Conservation (phyloP, 306 rosid species). For the Albizia julibrissin region DNA sequence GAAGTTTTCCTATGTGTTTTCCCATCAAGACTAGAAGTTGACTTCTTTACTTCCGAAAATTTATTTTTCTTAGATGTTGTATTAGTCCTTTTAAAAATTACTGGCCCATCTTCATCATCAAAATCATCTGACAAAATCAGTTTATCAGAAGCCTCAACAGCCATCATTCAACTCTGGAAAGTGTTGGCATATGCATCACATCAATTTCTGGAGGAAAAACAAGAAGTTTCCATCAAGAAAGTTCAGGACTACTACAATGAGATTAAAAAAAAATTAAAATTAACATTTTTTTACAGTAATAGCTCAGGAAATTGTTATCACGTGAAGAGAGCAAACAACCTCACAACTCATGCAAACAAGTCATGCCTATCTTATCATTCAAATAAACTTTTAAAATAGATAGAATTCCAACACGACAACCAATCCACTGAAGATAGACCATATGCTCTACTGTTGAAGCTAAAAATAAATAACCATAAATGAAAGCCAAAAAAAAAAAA, state of each 20-base stretch:
- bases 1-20: constrained; percentile 32
- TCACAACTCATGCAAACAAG: constrained; percentile 3
- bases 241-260: background rate
- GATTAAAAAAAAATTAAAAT: constrained; percentile 1
- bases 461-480: background rate
- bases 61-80: constrained; percentile 41
- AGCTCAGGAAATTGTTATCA: constrained; percentile 16
- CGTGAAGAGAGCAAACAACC: constrained; percentile 14
- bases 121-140: constrained; percentile 19
- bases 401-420: background rate
- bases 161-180: constrained; percentile 41
- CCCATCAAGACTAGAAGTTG: constrained; percentile 36
- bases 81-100: constrained; percentile 33
- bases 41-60: constrained; percentile 38
- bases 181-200: constrained; percentile 38
- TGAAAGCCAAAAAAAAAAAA: background rate
- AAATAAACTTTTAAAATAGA: background rate
- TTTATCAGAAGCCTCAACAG: constrained; percentile 53
- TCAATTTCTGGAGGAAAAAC: constrained; percentile 27
- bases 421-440: background rate
- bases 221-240: constrained; percentile 19
- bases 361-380: background rate
- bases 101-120: constrained; percentile 34
- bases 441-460: background rate
- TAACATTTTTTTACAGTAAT: background rate